Base-by-base conservation (phyloP, 179 eudicot genomes). In the Silene vulgaris region DNA sequence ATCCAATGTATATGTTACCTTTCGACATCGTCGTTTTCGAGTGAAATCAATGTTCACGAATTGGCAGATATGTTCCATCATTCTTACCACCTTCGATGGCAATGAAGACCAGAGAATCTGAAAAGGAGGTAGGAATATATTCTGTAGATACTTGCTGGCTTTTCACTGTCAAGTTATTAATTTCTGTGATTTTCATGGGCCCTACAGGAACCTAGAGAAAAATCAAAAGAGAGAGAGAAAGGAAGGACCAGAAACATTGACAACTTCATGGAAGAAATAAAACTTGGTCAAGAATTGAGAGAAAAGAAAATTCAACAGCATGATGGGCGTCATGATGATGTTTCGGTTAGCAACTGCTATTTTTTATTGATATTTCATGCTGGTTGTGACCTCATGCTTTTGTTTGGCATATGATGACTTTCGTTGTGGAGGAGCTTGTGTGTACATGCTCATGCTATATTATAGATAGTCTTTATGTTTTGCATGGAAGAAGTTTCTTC, bases 51-150 rank as follows among this genome's bases (percentile, higher is more conserved):
- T 65, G 72, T 72, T 69, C 57, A 62, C 80, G 62, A 75, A 72
- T 78, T 73, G 86, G 87, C 97, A 95, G 99, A 88, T 95, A 92
- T 88, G 97, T 95, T 52, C 97, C 99, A 30, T 95, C 97, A 78
- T 95, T 95, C 86, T 70, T 95, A 85, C 99, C 99, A 21, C 99
- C 99, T 82, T 91, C 96, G 66, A 83, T 86, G 93, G 89, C 97
- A 75, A 74, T 91, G 60, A 95, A 89, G 85, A 88, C 89, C 67
- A 92, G 81, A 87, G 98, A 94, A 72, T 54, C 80, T 80, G 99
- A 92, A 76, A 88, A 86, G 82, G 92, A 90, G 97, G 99, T 92
- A 52, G 30, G 89, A 74, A 19, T 21, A 50, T 29, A 14, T 75
- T 65, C 54, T 50, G 65, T 56, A 64, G 20, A 23, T 40, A 50